A percentile compares a stretch with the other conserved stretches of the same genome.
Evolutionary conservation across 2,329 filamentous ascomycete genomes (phyloP).

Genomic region (Falciphora oryzae): DNA sequence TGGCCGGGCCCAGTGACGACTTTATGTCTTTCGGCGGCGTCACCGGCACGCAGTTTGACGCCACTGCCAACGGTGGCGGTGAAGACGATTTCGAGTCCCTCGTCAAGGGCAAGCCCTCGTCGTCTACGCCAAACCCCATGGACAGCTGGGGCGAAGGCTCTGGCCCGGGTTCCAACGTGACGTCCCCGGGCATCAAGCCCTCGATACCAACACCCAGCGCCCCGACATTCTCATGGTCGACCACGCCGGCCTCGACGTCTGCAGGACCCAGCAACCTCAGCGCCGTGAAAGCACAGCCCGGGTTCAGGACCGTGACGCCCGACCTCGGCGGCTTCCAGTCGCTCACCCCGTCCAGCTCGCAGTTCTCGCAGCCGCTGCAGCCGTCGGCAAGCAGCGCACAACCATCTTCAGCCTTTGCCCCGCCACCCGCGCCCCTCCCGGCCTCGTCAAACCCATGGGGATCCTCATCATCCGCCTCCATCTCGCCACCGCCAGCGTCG

Average conservation of each 20-base stretch:
- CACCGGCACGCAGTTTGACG: slow-evolving; percentile 54
- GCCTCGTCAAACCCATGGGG: slow-evolving; percentile 40
- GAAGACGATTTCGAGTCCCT: slow-evolving; percentile 82
- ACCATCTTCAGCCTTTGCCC: slow-evolving; percentile 17
- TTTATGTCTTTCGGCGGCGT: slow-evolving; percentile 65
- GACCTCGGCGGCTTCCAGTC: slow-evolving; percentile 50
- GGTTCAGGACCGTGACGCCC: slow-evolving; percentile 53
- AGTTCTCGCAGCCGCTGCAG: slow-evolving; percentile 57
- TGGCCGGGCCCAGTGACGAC: slow-evolving; percentile 51
- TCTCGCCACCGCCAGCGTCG: slow-evolving; percentile 24
- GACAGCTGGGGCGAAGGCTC: slow-evolving; percentile 28
- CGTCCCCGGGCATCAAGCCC: slow-evolving; percentile 26
- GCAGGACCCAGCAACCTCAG: slow-evolving; percentile 24
- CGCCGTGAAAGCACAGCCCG: slow-evolving; percentile 30
- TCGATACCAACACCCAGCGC: slow-evolving; percentile 29
- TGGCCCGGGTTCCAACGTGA: slow-evolving; percentile 23
- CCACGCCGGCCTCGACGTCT: slow-evolving; percentile 36
- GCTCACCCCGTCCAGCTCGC: slow-evolving; percentile 53
- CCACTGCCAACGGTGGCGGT: slow-evolving; percentile 40
- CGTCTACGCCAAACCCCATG: slow-evolving; percentile 31
- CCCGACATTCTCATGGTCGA: slow-evolving; percentile 59
- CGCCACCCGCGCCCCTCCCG: slow-evolving; percentile 20
- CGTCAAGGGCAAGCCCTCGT: slow-evolving; percentile 65
- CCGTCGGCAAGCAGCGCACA: slow-evolving; percentile 27
- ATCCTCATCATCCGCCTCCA: slow-evolving; percentile 19